Percentiles rank a stretch among this genome's conserved stretches.
phyloP scores from a whole-genome alignment of 2,329 filamentous ascomycete genomes.

The Fusarium scirpi region DNA sequence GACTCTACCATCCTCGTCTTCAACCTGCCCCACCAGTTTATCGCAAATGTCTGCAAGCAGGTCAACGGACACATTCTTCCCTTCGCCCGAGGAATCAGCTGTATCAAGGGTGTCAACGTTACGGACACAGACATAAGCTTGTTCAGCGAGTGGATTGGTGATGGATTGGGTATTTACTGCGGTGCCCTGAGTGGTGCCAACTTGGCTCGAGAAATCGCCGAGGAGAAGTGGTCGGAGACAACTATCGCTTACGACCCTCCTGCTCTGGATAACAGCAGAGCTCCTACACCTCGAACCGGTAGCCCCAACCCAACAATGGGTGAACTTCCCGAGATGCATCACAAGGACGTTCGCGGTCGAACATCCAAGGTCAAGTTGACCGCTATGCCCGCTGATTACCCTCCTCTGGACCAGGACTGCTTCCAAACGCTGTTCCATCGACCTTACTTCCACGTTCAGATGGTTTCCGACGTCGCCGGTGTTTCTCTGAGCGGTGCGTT shows the following conservation, averaged over 20 bases:
- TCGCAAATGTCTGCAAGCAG: slow-evolving; percentile 84
- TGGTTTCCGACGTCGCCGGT: slow-evolving; percentile 95
- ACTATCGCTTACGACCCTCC: slow-evolving; percentile 97
- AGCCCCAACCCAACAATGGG: slow-evolving; percentile 64
- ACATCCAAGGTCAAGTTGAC: slow-evolving; percentile 77
- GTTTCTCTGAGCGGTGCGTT: slow-evolving; percentile 94
- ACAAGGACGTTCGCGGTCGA: slow-evolving; percentile 77
- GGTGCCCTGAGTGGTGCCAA: slow-evolving; percentile 96
- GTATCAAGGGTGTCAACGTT: slow-evolving; percentile 98
- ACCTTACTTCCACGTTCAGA: slow-evolving; percentile 96
- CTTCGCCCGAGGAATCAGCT: slow-evolving; percentile 92
- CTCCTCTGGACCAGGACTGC: slow-evolving; percentile 84
- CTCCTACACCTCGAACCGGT: slow-evolving; percentile 65
- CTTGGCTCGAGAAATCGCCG: slow-evolving; percentile 93
- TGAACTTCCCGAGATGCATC: slow-evolving; percentile 68
- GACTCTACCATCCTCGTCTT: slow-evolving; percentile 92
- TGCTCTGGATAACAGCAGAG: slow-evolving; percentile 80
- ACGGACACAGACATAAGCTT: slow-evolving; percentile 86
- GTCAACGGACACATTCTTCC: slow-evolving; percentile 90
- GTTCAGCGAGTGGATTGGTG: slow-evolving; percentile 95
- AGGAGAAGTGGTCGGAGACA: slow-evolving; percentile 97
- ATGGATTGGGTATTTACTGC: slow-evolving; percentile 93
- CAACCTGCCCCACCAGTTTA: slow-evolving; percentile 97
- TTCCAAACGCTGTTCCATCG: slow-evolving; percentile 92
- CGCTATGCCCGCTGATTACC: slow-evolving; percentile 83